Conservation (phyloP, 2,329 filamentous ascomycete genomes). For the Phaeosphaeria sp. region DNA sequence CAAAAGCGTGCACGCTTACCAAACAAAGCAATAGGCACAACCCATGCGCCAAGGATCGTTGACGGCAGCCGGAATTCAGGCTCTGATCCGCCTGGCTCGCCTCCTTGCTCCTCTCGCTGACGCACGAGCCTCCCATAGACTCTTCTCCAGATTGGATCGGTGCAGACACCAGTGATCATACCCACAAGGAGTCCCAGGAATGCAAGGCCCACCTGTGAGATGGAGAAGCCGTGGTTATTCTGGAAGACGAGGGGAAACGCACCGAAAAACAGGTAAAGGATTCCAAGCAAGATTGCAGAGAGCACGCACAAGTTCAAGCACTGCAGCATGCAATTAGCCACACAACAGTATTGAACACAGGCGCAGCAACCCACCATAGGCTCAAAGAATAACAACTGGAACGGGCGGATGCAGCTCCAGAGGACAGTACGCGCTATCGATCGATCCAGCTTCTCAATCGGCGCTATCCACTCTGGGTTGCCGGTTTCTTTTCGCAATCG, state of each 20-base stretch:
- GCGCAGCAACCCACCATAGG: constrained; percentile 67
- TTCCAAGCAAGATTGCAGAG: constrained; percentile 83
- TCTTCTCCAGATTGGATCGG: constrained; percentile 71
- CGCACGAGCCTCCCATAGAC: constrained; percentile 66
- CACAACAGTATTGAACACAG: background rate
- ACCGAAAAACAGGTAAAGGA: constrained; percentile 90
- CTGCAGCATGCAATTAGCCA: constrained; percentile 39
- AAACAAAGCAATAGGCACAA: constrained; percentile 84
- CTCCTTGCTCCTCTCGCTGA: constrained; percentile 60
- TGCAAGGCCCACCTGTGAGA: constrained; percentile 80
- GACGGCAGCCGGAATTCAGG: constrained; percentile 87
- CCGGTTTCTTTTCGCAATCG: constrained; percentile 75
- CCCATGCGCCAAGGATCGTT: constrained; percentile 68
- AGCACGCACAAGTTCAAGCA: constrained; percentile 81
- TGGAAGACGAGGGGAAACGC: constrained; percentile 83
- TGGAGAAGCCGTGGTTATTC: constrained; percentile 74
- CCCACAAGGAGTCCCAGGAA: constrained; percentile 73
- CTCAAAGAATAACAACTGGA: constrained; percentile 80
- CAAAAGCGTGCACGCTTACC: constrained; percentile 56
- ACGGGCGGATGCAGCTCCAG: constrained; percentile 67
- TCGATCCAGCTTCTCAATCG: constrained; percentile 74
- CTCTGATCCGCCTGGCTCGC: constrained; percentile 68
- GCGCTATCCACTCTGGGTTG: constrained; percentile 77
- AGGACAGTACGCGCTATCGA: constrained; percentile 66
- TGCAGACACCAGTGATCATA: constrained; percentile 68